These are phyloP conservation scores for Paramecium primaurelia DNA, from an alignment of 73 alveolate genomes.

Conservation along the genomic window DNA sequence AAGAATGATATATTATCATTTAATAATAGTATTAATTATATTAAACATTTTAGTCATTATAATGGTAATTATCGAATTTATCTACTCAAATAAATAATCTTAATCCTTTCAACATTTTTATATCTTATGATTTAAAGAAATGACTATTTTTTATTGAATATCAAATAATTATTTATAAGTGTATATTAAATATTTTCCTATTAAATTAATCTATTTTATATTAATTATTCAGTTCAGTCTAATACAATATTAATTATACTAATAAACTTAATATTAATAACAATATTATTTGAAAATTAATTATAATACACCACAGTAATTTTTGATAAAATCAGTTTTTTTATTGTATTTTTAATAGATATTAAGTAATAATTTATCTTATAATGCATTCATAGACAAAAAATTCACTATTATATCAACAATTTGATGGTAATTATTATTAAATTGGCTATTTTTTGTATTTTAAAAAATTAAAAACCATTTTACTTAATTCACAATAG, in stretches of 20 bases:
- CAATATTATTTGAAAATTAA: background rate
- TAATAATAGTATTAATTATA: too few relatives aligned
- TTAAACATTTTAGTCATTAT: too few relatives aligned
- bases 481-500: background rate
- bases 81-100: too few relatives aligned
- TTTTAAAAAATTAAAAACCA: background rate
- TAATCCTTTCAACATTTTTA: too few relatives aligned
- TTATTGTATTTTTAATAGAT: background rate
- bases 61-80: too few relatives aligned
- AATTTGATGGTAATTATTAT: background rate
- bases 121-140: too few relatives aligned
- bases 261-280: background rate
- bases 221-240: background rate
- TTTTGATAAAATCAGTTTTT: background rate
- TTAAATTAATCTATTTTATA: background rate
- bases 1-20: too few relatives aligned
- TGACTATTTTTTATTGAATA: too few relatives aligned
- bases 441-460: background rate
- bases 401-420: background rate
- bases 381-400: background rate
- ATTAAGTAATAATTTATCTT: background rate
- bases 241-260: background rate
- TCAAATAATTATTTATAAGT: too few relatives aligned
- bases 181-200: background rate
- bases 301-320: background rate